These are phyloP conservation scores for Punctularia strigosozonata DNA, from an alignment of 768 basidiomycete genomes.

Conservation along the genomic window DNA sequence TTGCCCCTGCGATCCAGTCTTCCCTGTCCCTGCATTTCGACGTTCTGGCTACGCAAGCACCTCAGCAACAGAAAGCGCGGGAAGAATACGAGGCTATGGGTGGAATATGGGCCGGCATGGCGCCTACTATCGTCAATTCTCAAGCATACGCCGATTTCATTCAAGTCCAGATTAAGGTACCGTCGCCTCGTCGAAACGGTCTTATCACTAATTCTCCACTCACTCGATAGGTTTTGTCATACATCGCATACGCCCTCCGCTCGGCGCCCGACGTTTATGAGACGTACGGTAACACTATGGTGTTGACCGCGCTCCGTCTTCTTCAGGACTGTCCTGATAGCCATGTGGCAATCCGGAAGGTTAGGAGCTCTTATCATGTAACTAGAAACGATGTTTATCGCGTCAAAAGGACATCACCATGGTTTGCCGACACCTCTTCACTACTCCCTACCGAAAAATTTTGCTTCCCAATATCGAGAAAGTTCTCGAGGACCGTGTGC, in stretches of 20 bases:
- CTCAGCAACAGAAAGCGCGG: slow-evolving; percentile 69
- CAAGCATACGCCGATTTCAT: slow-evolving; percentile 74
- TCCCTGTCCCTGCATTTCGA: slow-evolving; percentile 74
- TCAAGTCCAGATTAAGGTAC: slow-evolving; percentile 82
- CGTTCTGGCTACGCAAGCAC: slow-evolving; percentile 65
- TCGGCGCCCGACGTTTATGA: slow-evolving; percentile 52
- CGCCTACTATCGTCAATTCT: slow-evolving; percentile 61
- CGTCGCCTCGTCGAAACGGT: background rate
- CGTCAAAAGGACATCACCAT: slow-evolving; percentile 72
- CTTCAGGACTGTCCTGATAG: slow-evolving; percentile 90
- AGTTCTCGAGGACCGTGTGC: slow-evolving; percentile 79
- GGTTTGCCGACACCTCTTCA: slow-evolving; percentile 82
- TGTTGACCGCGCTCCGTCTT: slow-evolving; percentile 72
- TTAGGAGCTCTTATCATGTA: slow-evolving; percentile 15
- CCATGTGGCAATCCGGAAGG: slow-evolving; percentile 73
- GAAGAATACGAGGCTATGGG: slow-evolving; percentile 76
- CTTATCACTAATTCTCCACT: background rate
- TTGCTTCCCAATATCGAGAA: slow-evolving; percentile 80
- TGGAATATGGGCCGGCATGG: slow-evolving; percentile 72
- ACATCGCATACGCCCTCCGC: slow-evolving; percentile 82
- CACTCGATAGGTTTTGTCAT: slow-evolving; percentile 66
- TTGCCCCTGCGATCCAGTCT: slow-evolving; percentile 52
- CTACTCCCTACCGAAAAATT: slow-evolving; percentile 54
- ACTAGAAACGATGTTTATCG: background rate
- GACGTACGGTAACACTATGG: slow-evolving; percentile 69